Percentiles rank a stretch among this genome's conserved stretches.
Evolutionary conservation across 495 filamentous ascomycete genomes (phyloP).

Genomic region (Penicillium salamii): DNA sequence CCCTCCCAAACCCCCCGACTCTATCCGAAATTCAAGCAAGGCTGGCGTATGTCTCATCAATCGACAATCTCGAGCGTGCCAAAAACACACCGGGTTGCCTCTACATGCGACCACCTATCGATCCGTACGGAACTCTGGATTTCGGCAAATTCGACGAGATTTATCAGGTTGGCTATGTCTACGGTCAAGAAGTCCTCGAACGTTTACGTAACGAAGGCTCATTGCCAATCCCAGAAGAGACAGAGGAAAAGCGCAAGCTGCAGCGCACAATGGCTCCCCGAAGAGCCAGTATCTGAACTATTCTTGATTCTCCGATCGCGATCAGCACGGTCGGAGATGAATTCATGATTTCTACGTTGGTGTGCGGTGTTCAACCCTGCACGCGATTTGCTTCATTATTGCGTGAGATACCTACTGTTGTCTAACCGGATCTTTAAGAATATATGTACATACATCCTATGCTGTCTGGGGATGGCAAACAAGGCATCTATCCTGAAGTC

Average conservation of each 20-base stretch:
- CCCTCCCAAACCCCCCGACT: conserved; percentile 85
- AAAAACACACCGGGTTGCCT: conserved; percentile 84
- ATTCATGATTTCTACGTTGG: background rate
- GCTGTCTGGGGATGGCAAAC: too few species aligned
- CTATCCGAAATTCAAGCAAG: conserved; percentile 93
- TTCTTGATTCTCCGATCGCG: background rate
- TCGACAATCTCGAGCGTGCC: conserved; percentile 90
- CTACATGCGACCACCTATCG: conserved; percentile 95
- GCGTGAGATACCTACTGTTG: conserved; percentile 8
- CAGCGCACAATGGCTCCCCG: conserved; percentile 92
- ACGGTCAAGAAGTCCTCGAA: conserved; percentile 74
- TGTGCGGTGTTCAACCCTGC: conserved; percentile 6
- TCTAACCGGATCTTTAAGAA: background rate
- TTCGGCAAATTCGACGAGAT: conserved; percentile 98
- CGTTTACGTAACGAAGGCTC: conserved; percentile 72
- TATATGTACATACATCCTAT: too few species aligned
- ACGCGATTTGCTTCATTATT: background rate
- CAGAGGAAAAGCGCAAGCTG: conserved; percentile 82
- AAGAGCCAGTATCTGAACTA: conserved; percentile 71
- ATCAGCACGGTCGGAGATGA: background rate
- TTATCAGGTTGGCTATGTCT: conserved; percentile 81
- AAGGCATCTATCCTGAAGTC: too few species aligned
- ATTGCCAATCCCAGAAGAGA: conserved; percentile 63
- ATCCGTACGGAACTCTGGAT: conserved; percentile 88
- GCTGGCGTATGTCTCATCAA: conserved; percentile 88